Percentiles rank a stretch among this genome's conserved stretches.
Evolutionary conservation across 331 rosid genomes (phyloP).

Genomic region (Rhamnella rubrinervis): DNA sequence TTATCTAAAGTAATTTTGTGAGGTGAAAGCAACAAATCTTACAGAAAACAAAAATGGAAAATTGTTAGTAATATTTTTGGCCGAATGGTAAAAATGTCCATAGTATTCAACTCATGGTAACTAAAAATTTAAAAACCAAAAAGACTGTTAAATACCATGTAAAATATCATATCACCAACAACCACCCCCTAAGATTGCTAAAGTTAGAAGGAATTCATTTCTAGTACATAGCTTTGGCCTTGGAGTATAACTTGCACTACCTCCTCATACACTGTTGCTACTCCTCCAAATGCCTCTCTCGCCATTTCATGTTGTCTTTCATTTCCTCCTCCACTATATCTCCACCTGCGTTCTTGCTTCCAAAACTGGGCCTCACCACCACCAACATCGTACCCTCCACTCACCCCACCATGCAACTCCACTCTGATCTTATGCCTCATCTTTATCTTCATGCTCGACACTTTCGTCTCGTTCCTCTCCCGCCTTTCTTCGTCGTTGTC

Average conservation of each 20-base stretch:
- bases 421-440: constrained; percentile 39
- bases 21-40: too few species aligned
- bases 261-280: constrained; percentile 20
- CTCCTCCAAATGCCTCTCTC: constrained; percentile 29
- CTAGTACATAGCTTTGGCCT: constrained; percentile 32
- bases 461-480: constrained; percentile 33
- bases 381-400: constrained; percentile 49
- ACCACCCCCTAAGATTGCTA: too few species aligned
- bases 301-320: constrained; percentile 38
- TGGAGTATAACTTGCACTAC: constrained; percentile 32
- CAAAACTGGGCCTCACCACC: constrained; percentile 37
- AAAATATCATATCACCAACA: too few species aligned
- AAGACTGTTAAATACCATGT: too few species aligned
- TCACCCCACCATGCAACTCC: constrained; percentile 31
- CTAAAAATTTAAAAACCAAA: too few species aligned
- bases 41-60: too few species aligned
- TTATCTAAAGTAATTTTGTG: too few species aligned
- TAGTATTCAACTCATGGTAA: too few species aligned
- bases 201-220: constrained; percentile 44
- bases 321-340: constrained; percentile 7
- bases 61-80: too few species aligned
- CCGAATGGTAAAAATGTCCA: too few species aligned
- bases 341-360: neutral
- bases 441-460: constrained; percentile 46
- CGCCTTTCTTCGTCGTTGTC: constrained; percentile 10